Evolutionary conservation across 176 grass and related monocot genomes (phyloP).

Genomic region (Cymbopogon citratus): DNA sequence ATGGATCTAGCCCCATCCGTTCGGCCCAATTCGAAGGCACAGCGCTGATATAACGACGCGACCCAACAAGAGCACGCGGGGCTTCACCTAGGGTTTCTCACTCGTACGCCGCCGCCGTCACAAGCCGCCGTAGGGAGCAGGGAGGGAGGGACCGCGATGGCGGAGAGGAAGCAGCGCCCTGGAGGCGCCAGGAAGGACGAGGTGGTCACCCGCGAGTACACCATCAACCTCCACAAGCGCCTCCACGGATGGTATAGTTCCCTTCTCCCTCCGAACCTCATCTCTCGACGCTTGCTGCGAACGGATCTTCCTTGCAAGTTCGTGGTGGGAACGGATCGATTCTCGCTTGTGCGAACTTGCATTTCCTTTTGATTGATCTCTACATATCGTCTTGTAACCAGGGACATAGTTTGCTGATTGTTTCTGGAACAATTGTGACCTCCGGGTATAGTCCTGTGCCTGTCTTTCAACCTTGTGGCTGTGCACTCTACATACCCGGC

Average conservation of each 20-base stretch:
- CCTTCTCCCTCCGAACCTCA: neutral
- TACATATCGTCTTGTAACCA: neutral
- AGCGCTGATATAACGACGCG: neutral
- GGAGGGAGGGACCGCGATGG: neutral
- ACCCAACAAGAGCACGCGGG: neutral
- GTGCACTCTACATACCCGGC: conserved; percentile 23
- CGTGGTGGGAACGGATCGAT: neutral
- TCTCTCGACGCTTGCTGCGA: neutral
- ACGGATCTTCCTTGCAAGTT: neutral
- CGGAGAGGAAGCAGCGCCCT: conserved; percentile 25
- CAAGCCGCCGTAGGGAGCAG: neutral
- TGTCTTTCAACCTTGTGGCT: conserved; percentile 14
- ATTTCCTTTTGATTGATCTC: neutral
- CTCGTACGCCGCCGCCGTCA: neutral
- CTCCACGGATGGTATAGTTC: conserved; percentile 55
- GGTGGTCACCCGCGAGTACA: conserved; percentile 55
- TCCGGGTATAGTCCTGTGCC: conserved; percentile 26
- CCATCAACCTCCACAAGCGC: conserved; percentile 74
- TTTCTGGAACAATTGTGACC: neutral
- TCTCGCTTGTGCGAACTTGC: neutral
- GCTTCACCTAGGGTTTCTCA: conserved; percentile 2
- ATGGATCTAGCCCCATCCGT: neutral
- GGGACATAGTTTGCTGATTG: neutral
- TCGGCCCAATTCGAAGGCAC: neutral
- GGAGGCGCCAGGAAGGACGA: conserved; percentile 22